Base-by-base conservation (phyloP, 2,329 filamentous ascomycete genomes). In the Raffaelea ambrosiae region DNA sequence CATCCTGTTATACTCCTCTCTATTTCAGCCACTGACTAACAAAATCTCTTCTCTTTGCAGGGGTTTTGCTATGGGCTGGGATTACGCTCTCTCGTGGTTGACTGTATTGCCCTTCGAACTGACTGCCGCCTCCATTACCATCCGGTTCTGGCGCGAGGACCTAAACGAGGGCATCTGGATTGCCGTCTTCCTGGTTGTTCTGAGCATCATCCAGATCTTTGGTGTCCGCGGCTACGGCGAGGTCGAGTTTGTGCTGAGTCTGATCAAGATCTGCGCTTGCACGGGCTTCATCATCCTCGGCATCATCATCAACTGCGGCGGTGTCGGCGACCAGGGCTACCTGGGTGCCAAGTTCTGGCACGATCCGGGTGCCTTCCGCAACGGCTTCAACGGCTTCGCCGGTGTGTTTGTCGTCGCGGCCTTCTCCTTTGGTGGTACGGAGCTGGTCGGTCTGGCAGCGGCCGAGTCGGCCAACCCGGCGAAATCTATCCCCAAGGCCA, bases 201-300 rank as follows among this genome's bases (percentile, higher is more conserved):
- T 81, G 5, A 54, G 63, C n/a, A 31, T 65, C 13, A 77, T 79
- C 54, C 72, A 78, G 57, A 50, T 79, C 48, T 77, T 79, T 51
- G 74, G 76, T 21, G 73, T 81, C 11, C 63, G 69, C n/a, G 73
- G 74, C n/a, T 79, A 76, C 48, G 75, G 67, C 50, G 76, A 74
- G 64, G 74, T 80, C 52, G 79, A 83, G 56, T 82, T 81, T 53
- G 50, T 75, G 21, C 70, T 82, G 19, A 70, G 69, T 53, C 64
- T 74, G 48, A 69, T 82, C 59, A 83, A 83, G 61, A 69, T 83
- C 54, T 57, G 65, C 13, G 76, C 79, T 41, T 73, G 75, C 56
- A 65, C 74, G 10, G 81, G 79, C 5, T 84, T 84, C 60, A 84
- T 84, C 59, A 71, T 85, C 54, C 64, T 83, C 22, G 79, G 75